Evolutionary conservation across 352 stramenopile species (phyloP).

Genomic region (Lagenidium giganteum): DNA sequence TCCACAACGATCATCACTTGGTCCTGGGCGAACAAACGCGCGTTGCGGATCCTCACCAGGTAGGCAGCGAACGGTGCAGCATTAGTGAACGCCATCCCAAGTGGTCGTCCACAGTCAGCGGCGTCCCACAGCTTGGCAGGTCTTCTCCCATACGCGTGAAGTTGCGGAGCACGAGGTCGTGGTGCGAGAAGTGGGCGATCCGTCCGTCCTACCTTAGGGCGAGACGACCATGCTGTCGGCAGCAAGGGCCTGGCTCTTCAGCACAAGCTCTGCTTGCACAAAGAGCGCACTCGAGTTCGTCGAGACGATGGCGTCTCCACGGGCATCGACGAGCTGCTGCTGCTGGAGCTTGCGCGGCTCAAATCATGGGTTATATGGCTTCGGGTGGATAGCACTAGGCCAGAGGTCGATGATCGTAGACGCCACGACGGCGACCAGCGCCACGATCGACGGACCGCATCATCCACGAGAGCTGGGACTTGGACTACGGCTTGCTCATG

Average conservation of each 20-base stretch:
- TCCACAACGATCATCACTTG: slow-evolving; percentile 59
- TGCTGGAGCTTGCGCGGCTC: too few relatives aligned
- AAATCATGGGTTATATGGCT: too few relatives aligned
- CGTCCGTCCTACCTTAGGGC: slow-evolving; percentile 33
- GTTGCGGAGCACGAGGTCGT: slow-evolving; percentile 27
- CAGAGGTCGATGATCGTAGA: too few relatives aligned
- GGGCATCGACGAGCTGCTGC: too few relatives aligned
- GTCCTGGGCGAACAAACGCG: slow-evolving; percentile 32
- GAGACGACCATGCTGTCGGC: slow-evolving; percentile 31
- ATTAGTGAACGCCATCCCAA: slow-evolving; percentile 41
- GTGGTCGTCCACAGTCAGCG: slow-evolving; percentile 35
- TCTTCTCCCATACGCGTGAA: slow-evolving; percentile 44
- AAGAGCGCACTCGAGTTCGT: too few relatives aligned
- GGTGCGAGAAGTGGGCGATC: slow-evolving; percentile 31
- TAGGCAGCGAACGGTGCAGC: slow-evolving; percentile 32
- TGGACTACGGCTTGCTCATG: too few relatives aligned
- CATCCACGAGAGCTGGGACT: too few relatives aligned
- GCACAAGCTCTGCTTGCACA: slow-evolving; percentile 26
- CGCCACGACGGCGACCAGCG: too few relatives aligned
- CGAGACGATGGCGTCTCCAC: too few relatives aligned
- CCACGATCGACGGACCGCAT: too few relatives aligned
- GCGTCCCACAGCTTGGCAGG: slow-evolving; percentile 19
- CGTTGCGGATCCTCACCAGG: slow-evolving; percentile 32
- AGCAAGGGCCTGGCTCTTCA: slow-evolving; percentile 27
- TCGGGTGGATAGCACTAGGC: too few relatives aligned